A percentile compares a stretch with the other conserved stretches of the same genome.
Evolutionary conservation across 2,329 filamentous ascomycete species (phyloP).

Genomic region (Penicillium sp.): DNA sequence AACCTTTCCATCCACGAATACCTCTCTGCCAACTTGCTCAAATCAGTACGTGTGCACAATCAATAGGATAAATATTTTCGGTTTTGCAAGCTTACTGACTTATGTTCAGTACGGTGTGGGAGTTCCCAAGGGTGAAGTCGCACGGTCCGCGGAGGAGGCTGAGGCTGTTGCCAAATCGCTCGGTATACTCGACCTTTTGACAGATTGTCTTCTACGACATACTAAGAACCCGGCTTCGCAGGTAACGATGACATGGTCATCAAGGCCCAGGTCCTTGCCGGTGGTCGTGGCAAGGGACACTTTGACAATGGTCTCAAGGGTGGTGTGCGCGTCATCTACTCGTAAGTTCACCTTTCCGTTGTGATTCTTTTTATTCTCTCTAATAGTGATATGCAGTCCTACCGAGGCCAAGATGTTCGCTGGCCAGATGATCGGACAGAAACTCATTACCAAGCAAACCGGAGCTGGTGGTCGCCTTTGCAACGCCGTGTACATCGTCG

Average conservation of each 20-base stretch:
- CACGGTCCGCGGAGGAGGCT: constrained; percentile 81
- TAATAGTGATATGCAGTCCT: constrained; percentile 55
- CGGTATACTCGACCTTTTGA: constrained; percentile 55
- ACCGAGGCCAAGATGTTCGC: constrained; percentile 97
- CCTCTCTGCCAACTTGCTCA: constrained; percentile 89
- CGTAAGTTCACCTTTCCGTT: constrained; percentile 54
- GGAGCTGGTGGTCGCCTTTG: constrained; percentile 91
- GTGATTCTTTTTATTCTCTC: constrained; percentile 8
- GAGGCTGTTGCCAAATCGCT: constrained; percentile 90
- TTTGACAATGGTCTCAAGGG: constrained; percentile 99
- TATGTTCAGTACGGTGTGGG: constrained; percentile 82
- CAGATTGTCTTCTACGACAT: constrained; percentile 14
- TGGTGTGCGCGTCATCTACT: constrained; percentile 98
- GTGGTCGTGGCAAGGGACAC: constrained; percentile 94
- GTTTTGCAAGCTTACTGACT: neutral
- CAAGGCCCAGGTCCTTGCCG: constrained; percentile 98
- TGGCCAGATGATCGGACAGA: constrained; percentile 99
- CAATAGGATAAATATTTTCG: neutral
- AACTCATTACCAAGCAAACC: constrained; percentile 99
- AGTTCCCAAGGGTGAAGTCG: constrained; percentile 87
- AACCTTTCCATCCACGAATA: constrained; percentile 98
- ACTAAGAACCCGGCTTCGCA: constrained; percentile 33
- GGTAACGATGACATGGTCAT: constrained; percentile 95
- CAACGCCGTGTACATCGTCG: constrained; percentile 98
- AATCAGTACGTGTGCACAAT: constrained; percentile 53